These are phyloP conservation scores for Dioszegia aurantiaca DNA, from an alignment of 768 basidiomycete species.

Conservation along the genomic window DNA sequence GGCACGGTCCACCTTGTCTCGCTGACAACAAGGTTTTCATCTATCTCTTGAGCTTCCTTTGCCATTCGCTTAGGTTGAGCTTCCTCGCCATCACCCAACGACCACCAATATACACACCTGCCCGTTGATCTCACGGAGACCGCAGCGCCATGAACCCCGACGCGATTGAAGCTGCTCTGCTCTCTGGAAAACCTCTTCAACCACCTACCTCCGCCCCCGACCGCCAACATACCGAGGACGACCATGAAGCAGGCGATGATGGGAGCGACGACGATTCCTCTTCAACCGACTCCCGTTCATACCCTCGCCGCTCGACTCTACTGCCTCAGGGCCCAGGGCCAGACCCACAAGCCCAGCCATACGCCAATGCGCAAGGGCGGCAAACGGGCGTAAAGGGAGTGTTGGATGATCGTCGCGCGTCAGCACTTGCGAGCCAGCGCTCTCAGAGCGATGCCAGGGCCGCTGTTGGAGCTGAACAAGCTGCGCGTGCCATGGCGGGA, in stretches of 20 bases:
- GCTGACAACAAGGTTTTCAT: too few relatives aligned
- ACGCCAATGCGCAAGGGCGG: constrained; percentile 12
- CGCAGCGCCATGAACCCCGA: constrained; percentile 9
- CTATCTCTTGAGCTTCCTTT: too few relatives aligned
- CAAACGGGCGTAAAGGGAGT: constrained; percentile 16
- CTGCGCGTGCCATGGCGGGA: not conserved
- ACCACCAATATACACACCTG: too few relatives aligned
- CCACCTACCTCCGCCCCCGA: constrained; percentile 8
- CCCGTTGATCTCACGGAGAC: not conserved
- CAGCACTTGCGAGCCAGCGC: constrained; percentile 3
- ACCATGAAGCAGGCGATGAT: not conserved
- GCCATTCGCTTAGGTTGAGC: too few relatives aligned
- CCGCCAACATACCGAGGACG: constrained; percentile 9
- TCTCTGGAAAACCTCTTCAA: constrained; percentile 9
- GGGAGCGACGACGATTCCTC: not conserved
- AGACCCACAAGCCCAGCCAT: constrained; percentile 12
- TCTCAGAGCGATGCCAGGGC: not conserved
- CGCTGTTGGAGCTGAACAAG: not conserved
- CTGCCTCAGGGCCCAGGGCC: not conserved
- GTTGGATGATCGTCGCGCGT: constrained; percentile 12
- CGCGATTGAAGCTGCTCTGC: constrained; percentile 13
- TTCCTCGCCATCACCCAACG: too few relatives aligned
- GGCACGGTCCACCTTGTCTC: too few relatives aligned
- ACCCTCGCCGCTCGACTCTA: not conserved
- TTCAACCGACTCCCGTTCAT: constrained; percentile 1